Conservation (phyloP, 495 filamentous ascomycete species). For the Sordaria brevicollis region DNA sequence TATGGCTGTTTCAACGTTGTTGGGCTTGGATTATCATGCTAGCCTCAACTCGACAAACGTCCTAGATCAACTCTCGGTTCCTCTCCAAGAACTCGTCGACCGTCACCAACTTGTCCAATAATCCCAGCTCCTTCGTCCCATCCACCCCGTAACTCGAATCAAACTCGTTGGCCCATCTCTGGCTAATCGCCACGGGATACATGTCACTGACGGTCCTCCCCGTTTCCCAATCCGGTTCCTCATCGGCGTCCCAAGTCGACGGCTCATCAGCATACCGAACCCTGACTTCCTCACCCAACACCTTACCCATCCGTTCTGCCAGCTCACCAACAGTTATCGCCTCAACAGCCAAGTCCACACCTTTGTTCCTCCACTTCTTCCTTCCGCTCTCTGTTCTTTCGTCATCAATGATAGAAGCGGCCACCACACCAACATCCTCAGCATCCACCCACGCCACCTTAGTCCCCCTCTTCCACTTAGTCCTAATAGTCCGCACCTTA, state of each 20-base stretch:
- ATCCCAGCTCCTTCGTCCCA: neutral
- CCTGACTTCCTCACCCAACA: neutral
- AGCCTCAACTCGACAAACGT: neutral
- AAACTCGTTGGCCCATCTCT: neutral
- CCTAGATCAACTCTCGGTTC: neutral
- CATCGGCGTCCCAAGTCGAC: neutral
- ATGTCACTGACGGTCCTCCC: neutral
- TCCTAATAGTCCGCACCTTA: neutral
- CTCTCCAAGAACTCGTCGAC: neutral
- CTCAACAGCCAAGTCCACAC: neutral
- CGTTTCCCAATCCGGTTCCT: neutral
- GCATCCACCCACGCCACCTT: neutral
- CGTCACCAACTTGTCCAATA: neutral
- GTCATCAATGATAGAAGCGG: neutral
- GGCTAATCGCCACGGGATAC: neutral
- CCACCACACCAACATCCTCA: neutral
- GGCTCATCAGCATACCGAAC: neutral
- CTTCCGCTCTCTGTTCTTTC: neutral
- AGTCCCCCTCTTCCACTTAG: neutral
- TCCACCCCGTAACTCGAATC: neutral
- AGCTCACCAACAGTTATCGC: neutral
- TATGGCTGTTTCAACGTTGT: too few species aligned
- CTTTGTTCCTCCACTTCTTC: neutral
- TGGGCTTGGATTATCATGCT: too few species aligned
- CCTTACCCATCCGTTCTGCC: neutral